Percentiles rank a stretch among this genome's conserved stretches.
Evolutionary conservation across 2,329 filamentous ascomycete genomes (phyloP).

Genomic region (Eutypella sp.): DNA sequence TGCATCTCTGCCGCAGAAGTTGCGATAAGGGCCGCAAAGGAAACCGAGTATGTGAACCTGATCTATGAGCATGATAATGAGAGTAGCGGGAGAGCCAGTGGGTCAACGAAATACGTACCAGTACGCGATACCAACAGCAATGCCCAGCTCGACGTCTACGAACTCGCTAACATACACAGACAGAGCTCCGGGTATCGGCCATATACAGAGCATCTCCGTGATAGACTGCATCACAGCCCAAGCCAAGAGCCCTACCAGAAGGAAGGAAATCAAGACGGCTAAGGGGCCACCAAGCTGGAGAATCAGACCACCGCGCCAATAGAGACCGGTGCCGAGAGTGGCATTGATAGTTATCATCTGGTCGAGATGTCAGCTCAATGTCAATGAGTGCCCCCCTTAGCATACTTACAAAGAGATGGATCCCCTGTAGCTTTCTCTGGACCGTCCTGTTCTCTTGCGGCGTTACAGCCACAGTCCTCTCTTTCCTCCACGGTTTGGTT

Average conservation of each 20-base stretch:
- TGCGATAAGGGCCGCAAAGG: conserved; percentile 22
- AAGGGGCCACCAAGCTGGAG: conserved; percentile 23
- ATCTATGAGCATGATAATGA: not conserved
- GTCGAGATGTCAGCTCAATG: not conserved
- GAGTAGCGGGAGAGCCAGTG: not conserved
- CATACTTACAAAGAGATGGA: conserved; percentile 20
- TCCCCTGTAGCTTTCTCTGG: conserved; percentile 19
- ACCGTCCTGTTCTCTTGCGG: conserved; percentile 17
- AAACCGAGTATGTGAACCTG: conserved; percentile 25
- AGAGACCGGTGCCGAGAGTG: conserved; percentile 23
- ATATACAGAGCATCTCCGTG: conserved; percentile 26
- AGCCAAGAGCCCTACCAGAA: conserved; percentile 22
- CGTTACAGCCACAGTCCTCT: conserved; percentile 11
- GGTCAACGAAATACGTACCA: conserved; percentile 18
- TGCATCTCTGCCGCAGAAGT: conserved; percentile 19
- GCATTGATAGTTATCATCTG: conserved; percentile 27
- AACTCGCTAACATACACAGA: conserved; percentile 28
- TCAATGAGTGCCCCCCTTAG: not conserved
- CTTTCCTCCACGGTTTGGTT: not conserved
- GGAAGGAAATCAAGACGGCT: conserved; percentile 22
- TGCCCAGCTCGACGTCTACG: conserved; percentile 27
- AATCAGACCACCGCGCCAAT: conserved; percentile 25
- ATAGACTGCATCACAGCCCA: conserved; percentile 29
- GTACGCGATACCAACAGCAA: conserved; percentile 26
- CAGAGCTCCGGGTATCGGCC: conserved; percentile 28